Evolutionary conservation across 768 basidiomycete genomes (phyloP).

Genomic region (Mrakia gelida): DNA sequence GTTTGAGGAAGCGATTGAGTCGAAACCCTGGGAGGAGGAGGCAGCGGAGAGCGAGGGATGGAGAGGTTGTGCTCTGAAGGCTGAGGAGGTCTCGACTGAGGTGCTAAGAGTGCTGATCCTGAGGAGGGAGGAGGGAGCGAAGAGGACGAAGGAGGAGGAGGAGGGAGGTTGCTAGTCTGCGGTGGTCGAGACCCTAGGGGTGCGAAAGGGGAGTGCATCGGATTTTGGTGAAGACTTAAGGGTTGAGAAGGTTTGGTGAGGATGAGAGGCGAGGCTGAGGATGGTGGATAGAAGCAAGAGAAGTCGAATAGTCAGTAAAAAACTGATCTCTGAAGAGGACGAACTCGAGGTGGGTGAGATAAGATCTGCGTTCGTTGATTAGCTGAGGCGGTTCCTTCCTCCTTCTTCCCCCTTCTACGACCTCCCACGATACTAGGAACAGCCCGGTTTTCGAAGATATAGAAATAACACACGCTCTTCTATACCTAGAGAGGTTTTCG

Average conservation of each 20-base stretch:
- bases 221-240: neutral
- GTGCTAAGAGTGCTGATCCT: neutral
- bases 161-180: neutral
- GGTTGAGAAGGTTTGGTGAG: neutral
- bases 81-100: neutral
- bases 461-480: too few species aligned
- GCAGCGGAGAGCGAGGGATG: neutral
- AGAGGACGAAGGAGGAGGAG: neutral
- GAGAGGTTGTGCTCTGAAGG: neutral
- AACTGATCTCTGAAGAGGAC: too few species aligned
- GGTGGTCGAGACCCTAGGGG: neutral
- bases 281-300: neutral
- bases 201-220: neutral
- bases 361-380: too few species aligned
- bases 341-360: too few species aligned
- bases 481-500: too few species aligned
- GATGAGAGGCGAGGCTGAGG: neutral
- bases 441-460: too few species aligned
- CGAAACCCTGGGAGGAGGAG: neutral
- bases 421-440: too few species aligned
- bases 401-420: too few species aligned
- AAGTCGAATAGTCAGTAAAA: too few species aligned
- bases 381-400: too few species aligned
- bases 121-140: neutral
- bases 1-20: neutral